Conservation (phyloP, 2,329 filamentous ascomycete genomes). For the Fusarium robinianum region DNA sequence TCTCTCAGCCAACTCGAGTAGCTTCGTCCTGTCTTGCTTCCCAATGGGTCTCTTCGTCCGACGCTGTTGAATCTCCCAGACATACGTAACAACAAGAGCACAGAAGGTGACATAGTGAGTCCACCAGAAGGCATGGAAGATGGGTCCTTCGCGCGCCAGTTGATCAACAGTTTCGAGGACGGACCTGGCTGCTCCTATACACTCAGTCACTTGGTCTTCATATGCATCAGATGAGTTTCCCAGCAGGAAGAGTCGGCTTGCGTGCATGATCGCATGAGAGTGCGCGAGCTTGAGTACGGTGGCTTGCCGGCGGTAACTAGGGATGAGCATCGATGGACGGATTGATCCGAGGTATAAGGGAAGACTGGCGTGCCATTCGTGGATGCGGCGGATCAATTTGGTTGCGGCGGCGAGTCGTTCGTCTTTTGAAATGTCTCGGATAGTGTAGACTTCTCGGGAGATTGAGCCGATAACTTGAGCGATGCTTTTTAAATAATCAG, state of each 20-base stretch:
- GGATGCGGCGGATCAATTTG: slow-evolving; percentile 44
- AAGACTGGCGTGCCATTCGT: slow-evolving; percentile 46
- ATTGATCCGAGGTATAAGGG: slow-evolving; percentile 51
- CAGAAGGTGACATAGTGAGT: slow-evolving; percentile 60
- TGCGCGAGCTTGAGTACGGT: slow-evolving; percentile 58
- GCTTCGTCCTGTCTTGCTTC: slow-evolving; percentile 1
- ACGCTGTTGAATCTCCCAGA: slow-evolving; percentile 48
- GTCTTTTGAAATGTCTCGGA: slow-evolving; percentile 42
- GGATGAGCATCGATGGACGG: slow-evolving; percentile 51
- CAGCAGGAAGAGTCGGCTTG: slow-evolving; percentile 59
- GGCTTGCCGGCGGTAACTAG: slow-evolving; percentile 53
- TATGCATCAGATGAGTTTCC: slow-evolving; percentile 30
- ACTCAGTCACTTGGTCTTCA: slow-evolving; percentile 44
- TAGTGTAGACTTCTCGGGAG: slow-evolving; percentile 47
- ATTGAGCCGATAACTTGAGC: slow-evolving; percentile 46
- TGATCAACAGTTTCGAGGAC: slow-evolving; percentile 50
- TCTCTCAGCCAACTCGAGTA: slow-evolving; percentile 32
- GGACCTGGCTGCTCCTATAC: slow-evolving; percentile 39
- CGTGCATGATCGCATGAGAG: slow-evolving; percentile 59
- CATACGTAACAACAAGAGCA: slow-evolving; percentile 57
- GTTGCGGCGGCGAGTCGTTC: slow-evolving; percentile 46
- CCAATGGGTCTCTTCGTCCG: slow-evolving; percentile 6
- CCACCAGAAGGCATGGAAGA: slow-evolving; percentile 56
- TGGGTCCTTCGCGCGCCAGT: slow-evolving; percentile 42
- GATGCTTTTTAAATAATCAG: slow-evolving; percentile 38